These are phyloP conservation scores for Aphanomyces euteiches DNA, from an alignment of 352 stramenopile genomes.

Conservation along the genomic window DNA sequence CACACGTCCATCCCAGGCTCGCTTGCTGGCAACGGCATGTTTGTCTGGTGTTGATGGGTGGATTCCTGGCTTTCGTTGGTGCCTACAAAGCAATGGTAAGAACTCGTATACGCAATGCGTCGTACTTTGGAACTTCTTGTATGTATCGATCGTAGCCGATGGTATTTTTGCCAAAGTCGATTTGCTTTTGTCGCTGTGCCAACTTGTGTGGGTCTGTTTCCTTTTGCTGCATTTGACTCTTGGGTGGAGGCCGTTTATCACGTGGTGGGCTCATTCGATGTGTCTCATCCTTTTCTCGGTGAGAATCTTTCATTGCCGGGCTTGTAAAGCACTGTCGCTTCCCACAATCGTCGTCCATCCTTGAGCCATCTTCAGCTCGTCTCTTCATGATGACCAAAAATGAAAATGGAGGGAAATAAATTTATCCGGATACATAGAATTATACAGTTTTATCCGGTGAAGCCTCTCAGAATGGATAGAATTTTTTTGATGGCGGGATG, in stretches of 20 bases:
- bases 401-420: background rate
- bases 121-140: conserved; percentile 51
- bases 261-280: background rate
- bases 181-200: conserved; percentile 89
- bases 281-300: background rate
- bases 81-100: conserved; percentile 31
- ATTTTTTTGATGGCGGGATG: background rate
- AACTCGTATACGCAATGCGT: background rate
- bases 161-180: conserved; percentile 91
- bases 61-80: conserved; percentile 43
- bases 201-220: conserved; percentile 79
- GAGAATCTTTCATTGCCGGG: background rate
- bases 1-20: conserved; percentile 74
- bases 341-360: background rate
- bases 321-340: background rate
- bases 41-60: conserved; percentile 83
- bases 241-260: background rate
- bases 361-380: background rate
- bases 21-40: conserved; percentile 67
- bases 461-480: background rate
- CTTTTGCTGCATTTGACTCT: conserved; percentile 37
- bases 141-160: conserved; percentile 87
- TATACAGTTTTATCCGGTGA: background rate
- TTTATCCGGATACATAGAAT: background rate
- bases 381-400: background rate